Evolutionary conservation across 2,329 filamentous ascomycete species (phyloP).

Genomic region (Cytospora leucostoma): DNA sequence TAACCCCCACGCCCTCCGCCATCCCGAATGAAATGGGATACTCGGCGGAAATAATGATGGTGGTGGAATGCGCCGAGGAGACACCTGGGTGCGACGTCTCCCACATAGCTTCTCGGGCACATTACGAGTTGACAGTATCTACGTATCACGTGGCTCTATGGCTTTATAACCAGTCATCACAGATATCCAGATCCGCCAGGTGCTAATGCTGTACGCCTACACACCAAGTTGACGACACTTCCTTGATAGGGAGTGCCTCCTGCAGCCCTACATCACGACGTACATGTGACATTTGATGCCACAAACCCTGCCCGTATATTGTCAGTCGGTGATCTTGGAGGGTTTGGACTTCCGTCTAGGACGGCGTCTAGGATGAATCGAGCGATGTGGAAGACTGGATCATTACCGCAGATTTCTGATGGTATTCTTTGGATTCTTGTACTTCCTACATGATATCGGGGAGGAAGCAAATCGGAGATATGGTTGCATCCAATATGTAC

Average conservation of each 20-base stretch:
- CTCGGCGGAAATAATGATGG: not conserved
- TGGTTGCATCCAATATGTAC: not conserved
- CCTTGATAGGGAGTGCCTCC: not conserved
- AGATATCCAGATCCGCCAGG: not conserved
- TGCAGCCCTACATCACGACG: slow-evolving; percentile 14
- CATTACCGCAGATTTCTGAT: not conserved
- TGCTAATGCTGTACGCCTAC: not conserved
- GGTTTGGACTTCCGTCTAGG: not conserved
- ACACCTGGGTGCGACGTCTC: not conserved
- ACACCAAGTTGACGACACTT: not conserved
- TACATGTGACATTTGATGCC: slow-evolving; percentile 1
- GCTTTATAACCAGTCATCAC: not conserved
- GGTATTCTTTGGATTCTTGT: not conserved
- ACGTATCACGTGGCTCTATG: not conserved
- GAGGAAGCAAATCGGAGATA: no score
- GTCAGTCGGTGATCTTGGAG: not conserved
- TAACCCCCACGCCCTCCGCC: not conserved
- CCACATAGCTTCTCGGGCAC: not conserved
- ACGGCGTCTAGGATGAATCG: not conserved
- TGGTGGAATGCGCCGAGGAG: not conserved
- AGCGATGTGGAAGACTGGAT: not conserved
- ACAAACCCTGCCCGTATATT: not conserved
- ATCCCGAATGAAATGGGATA: not conserved
- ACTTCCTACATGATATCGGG: no score
- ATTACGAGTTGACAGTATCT: not conserved